These are phyloP conservation scores for Alternaria alternata DNA, from an alignment of 2,329 filamentous ascomycete species.

Conservation along the genomic window DNA sequence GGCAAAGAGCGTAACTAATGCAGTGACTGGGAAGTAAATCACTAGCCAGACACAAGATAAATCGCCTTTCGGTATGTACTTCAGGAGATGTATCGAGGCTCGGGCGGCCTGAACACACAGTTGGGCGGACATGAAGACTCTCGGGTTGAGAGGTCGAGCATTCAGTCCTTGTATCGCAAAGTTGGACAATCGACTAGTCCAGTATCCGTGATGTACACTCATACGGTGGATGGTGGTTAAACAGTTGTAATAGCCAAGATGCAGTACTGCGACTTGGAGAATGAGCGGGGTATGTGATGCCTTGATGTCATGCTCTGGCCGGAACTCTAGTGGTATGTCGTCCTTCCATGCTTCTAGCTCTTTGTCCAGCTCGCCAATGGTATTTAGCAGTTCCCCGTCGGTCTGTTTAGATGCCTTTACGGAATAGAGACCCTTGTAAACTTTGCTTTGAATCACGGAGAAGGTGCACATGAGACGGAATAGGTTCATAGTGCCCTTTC, in stretches of 20 bases:
- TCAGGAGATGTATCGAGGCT: conserved; percentile 90
- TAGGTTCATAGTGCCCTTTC: conserved; percentile 91
- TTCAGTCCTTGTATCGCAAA: conserved; percentile 96
- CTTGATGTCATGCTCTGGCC: conserved; percentile 96
- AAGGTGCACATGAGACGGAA: conserved; percentile 95
- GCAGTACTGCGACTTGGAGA: conserved; percentile 89
- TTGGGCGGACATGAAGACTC: conserved; percentile 92
- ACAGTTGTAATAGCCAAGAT: conserved; percentile 98
- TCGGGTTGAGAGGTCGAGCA: conserved; percentile 85
- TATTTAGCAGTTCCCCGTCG: conserved; percentile 91
- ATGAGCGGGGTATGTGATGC: conserved; percentile 92
- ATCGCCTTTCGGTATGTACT: conserved; percentile 95
- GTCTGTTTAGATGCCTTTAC: conserved; percentile 91
- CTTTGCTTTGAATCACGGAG: conserved; percentile 87
- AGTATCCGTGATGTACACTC: conserved; percentile 97
- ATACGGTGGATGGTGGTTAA: conserved; percentile 97
- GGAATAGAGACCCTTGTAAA: conserved; percentile 92
- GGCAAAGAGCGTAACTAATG: conserved; percentile 92
- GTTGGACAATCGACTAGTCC: conserved; percentile 93
- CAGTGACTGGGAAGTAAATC: conserved; percentile 94
- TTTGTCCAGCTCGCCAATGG: conserved; percentile 90
- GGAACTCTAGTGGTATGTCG: conserved; percentile 90
- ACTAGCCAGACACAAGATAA: conserved; percentile 96
- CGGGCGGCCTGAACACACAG: conserved; percentile 92
- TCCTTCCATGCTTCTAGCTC: conserved; percentile 94